Evolutionary conservation across 1,284 basidiomycete species (phyloP), one percentile per base, ranked within the genome.

Genomic region (Leccinum discolor): DNA sequence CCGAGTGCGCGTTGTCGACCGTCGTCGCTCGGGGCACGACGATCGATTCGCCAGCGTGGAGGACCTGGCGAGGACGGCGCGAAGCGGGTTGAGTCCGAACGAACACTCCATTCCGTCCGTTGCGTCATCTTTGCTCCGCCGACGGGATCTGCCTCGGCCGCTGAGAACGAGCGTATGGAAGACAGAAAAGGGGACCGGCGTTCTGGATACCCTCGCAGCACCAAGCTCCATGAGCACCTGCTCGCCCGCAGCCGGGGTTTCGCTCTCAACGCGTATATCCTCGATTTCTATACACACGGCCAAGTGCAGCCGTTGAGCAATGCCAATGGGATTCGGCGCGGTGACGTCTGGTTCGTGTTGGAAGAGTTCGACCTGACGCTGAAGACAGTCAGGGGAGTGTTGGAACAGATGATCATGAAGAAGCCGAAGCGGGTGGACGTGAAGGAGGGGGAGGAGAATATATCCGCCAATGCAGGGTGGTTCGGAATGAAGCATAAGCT

Each of bases 221-320:
- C 14, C 10, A 57, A 57, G 56, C 56, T 29, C 56, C 56, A 32
- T 29, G 56, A 3, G 7, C 68, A 61, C 4, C 4, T 5, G 0
- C 40, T 60, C 1, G 10, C 54, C 40, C 50, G 21, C 26, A 11
- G 44, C 4, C 35, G 29, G 4, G 12, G 35, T 4, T 74, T 78
- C 67, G 75, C 80, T 23, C 79, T 88, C 54, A 91, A 91, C 66
- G 89, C 88, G 0, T 89, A 89, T 70, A 74, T 90, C 5, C 78
- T 84, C 63, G 90, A 91, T 72, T 91, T 90, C 76, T 90, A 84
- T 73, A 82, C 72, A 1, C 89, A 91, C 67, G 89, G 89, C 0
- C 87, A 88, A 70, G 78, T 80, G 7, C 70, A 77, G 0, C 78
- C 85, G 0, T 74, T 90, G 60, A 79, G 77, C 10, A 67, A 70